phyloP scores from a whole-genome alignment of 2,329 filamentous ascomycete genomes.

The Trichoderma sp. region DNA sequence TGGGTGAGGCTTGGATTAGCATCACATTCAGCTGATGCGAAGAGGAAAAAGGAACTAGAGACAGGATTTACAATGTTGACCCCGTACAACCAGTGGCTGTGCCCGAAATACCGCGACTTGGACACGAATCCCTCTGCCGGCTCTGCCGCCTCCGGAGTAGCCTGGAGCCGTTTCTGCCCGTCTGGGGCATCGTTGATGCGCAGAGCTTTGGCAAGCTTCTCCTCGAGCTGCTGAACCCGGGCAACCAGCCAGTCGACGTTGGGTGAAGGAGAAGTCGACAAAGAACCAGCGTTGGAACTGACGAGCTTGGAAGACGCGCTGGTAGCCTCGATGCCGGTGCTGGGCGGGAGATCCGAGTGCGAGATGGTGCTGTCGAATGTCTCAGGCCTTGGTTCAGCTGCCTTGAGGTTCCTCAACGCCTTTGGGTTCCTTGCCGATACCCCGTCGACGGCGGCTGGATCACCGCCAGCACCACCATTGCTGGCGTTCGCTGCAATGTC shows the following conservation, averaged over 20 bases:
- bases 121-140: conserved; percentile 43
- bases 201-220: conserved; percentile 42
- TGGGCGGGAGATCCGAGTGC: neutral
- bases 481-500: neutral
- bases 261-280: conserved; percentile 32
- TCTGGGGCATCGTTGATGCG: conserved; percentile 33
- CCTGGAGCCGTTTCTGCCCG: conserved; percentile 8
- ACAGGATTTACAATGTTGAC: conserved; percentile 44
- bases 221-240: conserved; percentile 48
- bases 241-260: conserved; percentile 42
- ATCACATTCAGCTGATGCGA: neutral
- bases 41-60: no score
- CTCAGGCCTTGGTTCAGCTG: conserved; percentile 5
- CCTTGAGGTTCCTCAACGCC: conserved; percentile 10
- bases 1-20: conserved; percentile 26
- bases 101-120: conserved; percentile 51
- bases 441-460: neutral
- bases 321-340: neutral
- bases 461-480: neutral
- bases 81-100: conserved; percentile 56
- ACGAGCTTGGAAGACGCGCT: conserved; percentile 33
- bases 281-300: conserved; percentile 36
- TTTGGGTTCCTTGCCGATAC: neutral
- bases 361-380: neutral
- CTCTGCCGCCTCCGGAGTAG: conserved; percentile 25